phyloP scores from a whole-genome alignment of 1,139 yeast genomes.

The Magnusiomyces suaveolens region DNA sequence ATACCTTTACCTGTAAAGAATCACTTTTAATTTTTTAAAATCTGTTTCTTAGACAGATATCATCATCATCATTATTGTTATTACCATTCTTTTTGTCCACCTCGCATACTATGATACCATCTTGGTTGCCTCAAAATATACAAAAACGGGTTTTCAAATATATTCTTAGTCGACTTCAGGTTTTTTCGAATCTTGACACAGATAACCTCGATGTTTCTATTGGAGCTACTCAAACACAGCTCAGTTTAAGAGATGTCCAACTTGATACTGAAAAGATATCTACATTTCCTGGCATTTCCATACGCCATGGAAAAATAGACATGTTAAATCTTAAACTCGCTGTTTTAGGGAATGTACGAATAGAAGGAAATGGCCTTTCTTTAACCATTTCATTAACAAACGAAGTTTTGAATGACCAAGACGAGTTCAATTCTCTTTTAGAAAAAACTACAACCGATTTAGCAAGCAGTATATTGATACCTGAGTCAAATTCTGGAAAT shows the following conservation, averaged over 20 bases:
- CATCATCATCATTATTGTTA: neutral
- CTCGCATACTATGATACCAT: slow-evolving; percentile 8
- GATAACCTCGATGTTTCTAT: slow-evolving; percentile 74
- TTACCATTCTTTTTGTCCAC: neutral
- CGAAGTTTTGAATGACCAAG: slow-evolving; percentile 23
- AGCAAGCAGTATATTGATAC: slow-evolving; percentile 25
- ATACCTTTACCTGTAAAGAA: too few species aligned
- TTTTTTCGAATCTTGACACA: slow-evolving; percentile 72
- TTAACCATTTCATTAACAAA: slow-evolving; percentile 41
- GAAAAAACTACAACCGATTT: slow-evolving; percentile 47
- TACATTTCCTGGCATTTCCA: slow-evolving; percentile 51
- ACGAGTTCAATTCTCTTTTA: slow-evolving; percentile 37
- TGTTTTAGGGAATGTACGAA: slow-evolving; percentile 56
- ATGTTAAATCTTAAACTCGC: slow-evolving; percentile 43
- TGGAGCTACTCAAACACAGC: slow-evolving; percentile 42
- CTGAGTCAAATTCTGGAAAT: slow-evolving; percentile 16
- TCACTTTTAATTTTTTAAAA: too few species aligned
- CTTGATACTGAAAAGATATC: slow-evolving; percentile 65
- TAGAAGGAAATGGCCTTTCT: slow-evolving; percentile 49
- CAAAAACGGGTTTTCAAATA: slow-evolving; percentile 74
- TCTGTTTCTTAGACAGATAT: too few species aligned
- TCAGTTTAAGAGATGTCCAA: slow-evolving; percentile 52
- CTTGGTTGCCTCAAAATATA: slow-evolving; percentile 14
- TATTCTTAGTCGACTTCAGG: slow-evolving; percentile 69
- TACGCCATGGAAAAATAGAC: slow-evolving; percentile 55